Evolutionary conservation across 345 rosid species (phyloP), one percentile per base, ranked within the genome.

Genomic region (Eucalyptus coolabah): DNA sequence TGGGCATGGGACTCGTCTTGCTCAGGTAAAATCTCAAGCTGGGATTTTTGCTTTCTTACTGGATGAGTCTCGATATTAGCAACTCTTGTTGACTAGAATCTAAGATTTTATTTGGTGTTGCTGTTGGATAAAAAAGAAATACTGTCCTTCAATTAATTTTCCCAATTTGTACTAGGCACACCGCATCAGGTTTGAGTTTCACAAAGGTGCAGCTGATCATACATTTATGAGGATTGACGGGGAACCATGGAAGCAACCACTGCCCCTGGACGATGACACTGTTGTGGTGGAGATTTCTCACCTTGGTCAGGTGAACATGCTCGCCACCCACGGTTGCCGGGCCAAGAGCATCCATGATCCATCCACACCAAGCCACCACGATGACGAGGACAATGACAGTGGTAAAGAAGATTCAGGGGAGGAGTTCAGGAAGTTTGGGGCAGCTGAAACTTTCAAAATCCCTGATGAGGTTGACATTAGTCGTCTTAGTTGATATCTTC

Each of bases 211-310:
- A 17, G 92, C 97, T 18, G 95, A 95, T 49, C 95, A 93, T 91
- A 94, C 99, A 87, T 96, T 50, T 91, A 96, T 96, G 98, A 96
- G 99, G 91, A 94, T 95, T 82, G 99, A 97, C 50, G 99, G 99
- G 90, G 99, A 96, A 88, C 98, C 98, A 2, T 97, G 99, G 98
- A 96, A 95, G 94, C 99, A 97, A 90, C 98, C 96, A 12, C 89
- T 97, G 30, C 97, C 99, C 23, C 87, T 53, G 16, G 92, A 96
- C 37, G 98, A 96, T 85, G 96, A 96, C 89, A 95, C 98, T 4
- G 98, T 98, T 53, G 93, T 93, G 83, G 93, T 97, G 54, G 99
- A 96, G 90, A 97, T 96, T 60, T 96, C 99, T 90, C 99, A 94
- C 91, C 97, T 89, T 87, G 96, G 98, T 59, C 98, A 96, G 94